Conservation (phyloP, 192 early-diverging fungal species). For the Coemansia sp. region DNA sequence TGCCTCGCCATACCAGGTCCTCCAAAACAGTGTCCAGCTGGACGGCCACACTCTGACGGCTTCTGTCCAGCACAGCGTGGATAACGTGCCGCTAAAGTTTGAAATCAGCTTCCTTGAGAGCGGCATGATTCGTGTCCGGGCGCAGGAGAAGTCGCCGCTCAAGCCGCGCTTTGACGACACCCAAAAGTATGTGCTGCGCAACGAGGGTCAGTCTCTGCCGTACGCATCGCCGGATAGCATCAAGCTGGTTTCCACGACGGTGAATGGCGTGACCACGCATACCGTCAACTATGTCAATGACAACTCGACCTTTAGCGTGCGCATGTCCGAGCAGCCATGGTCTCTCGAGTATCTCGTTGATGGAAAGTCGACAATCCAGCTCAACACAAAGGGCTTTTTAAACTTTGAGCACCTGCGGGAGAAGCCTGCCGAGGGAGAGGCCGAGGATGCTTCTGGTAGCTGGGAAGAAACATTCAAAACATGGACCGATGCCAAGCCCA, state of each 20-base stretch:
- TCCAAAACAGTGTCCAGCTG: conserved; percentile 56
- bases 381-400: conserved; percentile 84
- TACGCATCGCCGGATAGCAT: conserved; percentile 27
- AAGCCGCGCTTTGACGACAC: conserved; percentile 68
- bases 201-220: conserved; percentile 25
- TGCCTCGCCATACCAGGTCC: conserved; percentile 61
- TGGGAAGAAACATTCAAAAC: conserved; percentile 92
- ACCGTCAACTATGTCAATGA: conserved; percentile 20
- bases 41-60: conserved; percentile 36
- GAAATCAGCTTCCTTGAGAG: conserved; percentile 54
- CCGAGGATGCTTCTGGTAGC: conserved; percentile 52
- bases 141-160: conserved; percentile 65
- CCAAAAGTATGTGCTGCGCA: conserved; percentile 53
- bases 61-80: conserved; percentile 16
- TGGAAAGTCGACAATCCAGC: conserved; percentile 52
- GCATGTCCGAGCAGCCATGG: conserved; percentile 46
- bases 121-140: conserved; percentile 57
- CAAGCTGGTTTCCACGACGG: conserved; percentile 9
- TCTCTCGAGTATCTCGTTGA: conserved; percentile 29
- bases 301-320: conserved; percentile 19
- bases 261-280: conserved; percentile 11
- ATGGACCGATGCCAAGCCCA: conserved; percentile 89
- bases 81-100: conserved; percentile 33
- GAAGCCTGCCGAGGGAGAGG: conserved; percentile 39
- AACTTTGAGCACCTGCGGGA: conserved; percentile 71